Percentiles rank a stretch among this genome's conserved stretches.
Evolutionary conservation across 2,329 filamentous ascomycete genomes (phyloP).

Genomic region (Colletotrichum tropicicola): DNA sequence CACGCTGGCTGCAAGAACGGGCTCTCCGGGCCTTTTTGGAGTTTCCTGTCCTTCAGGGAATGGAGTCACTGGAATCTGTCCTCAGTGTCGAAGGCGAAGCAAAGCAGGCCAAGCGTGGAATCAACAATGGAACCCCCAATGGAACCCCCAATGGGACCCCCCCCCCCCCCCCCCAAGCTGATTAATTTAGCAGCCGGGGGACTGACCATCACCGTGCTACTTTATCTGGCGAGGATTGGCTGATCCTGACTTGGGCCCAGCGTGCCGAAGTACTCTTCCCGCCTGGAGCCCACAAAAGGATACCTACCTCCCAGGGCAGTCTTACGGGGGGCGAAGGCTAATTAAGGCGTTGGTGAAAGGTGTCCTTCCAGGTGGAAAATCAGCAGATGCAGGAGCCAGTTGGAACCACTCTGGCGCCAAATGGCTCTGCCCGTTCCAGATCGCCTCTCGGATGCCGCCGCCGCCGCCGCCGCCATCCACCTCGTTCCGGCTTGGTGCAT

Average conservation of each 20-base stretch:
- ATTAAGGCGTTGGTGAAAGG: conserved; percentile 25
- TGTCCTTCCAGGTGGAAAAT: conserved; percentile 32
- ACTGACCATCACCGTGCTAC: conserved; percentile 10
- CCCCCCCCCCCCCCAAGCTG: conserved; percentile 1
- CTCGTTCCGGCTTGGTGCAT: conserved; percentile 28
- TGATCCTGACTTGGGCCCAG: conserved; percentile 14
- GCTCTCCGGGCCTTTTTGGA: conserved; percentile 16
- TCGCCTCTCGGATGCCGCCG: conserved; percentile 29
- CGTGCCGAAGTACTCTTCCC: not conserved
- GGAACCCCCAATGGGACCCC: conserved; percentile 1
- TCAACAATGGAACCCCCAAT: conserved; percentile 6
- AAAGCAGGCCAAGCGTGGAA: not conserved
- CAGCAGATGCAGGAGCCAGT: conserved; percentile 31
- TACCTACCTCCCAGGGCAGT: not conserved
- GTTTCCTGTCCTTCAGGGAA: not conserved
- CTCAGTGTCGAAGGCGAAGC: not conserved
- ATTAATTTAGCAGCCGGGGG: conserved; percentile 19
- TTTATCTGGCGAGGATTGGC: conserved; percentile 29
- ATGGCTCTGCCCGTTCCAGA: conserved; percentile 18
- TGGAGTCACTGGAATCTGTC: conserved; percentile 2
- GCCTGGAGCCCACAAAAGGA: not conserved
- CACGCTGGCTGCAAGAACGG: not conserved
- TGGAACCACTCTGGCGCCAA: conserved; percentile 25
- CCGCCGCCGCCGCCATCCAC: conserved; percentile 23
- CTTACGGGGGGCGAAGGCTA: conserved; percentile 4